A percentile compares a stretch with the other conserved stretches of the same genome.
Evolutionary conservation across 306 rosid genomes (phyloP).

Genomic region (Quercus engelmannii): DNA sequence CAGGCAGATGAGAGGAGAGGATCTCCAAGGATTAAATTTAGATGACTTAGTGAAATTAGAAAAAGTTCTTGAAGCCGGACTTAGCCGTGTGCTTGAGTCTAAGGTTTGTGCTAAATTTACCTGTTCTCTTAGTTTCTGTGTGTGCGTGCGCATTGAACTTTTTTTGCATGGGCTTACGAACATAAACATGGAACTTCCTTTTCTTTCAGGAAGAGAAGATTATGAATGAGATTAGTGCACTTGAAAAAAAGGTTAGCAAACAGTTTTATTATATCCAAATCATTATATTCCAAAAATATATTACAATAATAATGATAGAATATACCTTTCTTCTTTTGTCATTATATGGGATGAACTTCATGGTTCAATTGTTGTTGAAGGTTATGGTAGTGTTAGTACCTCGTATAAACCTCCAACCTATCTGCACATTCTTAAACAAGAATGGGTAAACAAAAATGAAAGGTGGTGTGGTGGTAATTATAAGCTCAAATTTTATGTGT

Average conservation of each 20-base stretch:
- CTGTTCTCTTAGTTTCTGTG: background rate
- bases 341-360: background rate
- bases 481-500: background rate
- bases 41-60: slow-evolving; percentile 34
- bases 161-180: background rate
- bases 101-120: slow-evolving; percentile 18
- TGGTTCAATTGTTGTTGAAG: too few species aligned
- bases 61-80: slow-evolving; percentile 27
- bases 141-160: too few species aligned
- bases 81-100: slow-evolving; percentile 28
- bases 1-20: slow-evolving; percentile 40
- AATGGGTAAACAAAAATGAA: too few species aligned
- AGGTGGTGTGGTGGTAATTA: too few species aligned
- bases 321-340: background rate
- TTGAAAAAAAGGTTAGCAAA: slow-evolving; percentile 30
- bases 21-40: slow-evolving; percentile 29
- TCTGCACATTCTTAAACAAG: too few species aligned
- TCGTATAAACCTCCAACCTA: too few species aligned
- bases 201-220: slow-evolving; percentile 28
- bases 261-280: background rate
- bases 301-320: background rate
- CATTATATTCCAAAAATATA: background rate
- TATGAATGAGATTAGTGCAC: slow-evolving; percentile 23
- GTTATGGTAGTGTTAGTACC: too few species aligned
- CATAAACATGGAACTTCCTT: background rate